Base-by-base conservation (phyloP, 2,329 filamentous ascomycete species). In the Exophiala mesophila region DNA sequence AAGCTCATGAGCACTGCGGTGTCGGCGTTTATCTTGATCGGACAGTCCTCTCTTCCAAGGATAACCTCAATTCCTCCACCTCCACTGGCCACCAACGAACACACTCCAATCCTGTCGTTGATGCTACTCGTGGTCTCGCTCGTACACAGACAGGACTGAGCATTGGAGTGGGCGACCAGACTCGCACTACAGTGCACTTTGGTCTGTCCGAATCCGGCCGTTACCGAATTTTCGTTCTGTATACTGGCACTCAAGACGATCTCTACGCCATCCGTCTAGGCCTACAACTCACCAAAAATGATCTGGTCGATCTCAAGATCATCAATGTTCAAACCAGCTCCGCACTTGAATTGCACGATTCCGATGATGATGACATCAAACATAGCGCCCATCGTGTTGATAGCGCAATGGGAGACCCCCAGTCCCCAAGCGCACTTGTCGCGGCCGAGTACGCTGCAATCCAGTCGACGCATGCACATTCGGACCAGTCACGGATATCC, bases 211-310 rank as follows among this genome's bases (percentile, higher is more conserved):
- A 51, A 28, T 79, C 77, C 52, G 65, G 73, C 21, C 67, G 70
- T n/a, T 78, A 83, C 39, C 66, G 77, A 8, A 75, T 97, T 52
- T 89, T 94, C 60, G 72, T 94, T 40, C 84, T 89, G 0, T 97
- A 88, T 65, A 82, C 95, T 45, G 89, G 90, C 13, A 86, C 86
- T 6, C 68, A 72, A 1, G 92, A 98, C 58, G 90, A 96, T 57
- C 77, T 80, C 5, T 78, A 83, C 3, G 89, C 88, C 0, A 72
- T 97, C 1, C 74, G 82, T 1, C 77, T 97, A 17, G 83, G 90
- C 3, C 72, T 97, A 3, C 90, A 96, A 58, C 74, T 98, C 1
- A 86, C 83, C 1, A 80, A 83, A 60, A 92, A 88, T 56, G 74
- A 78, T 3, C 78, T 85, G 31, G 79, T 95, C 18, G 44, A 54